Percentiles rank a stretch among this genome's conserved stretches.
phyloP scores from a whole-genome alignment of 2,329 filamentous ascomycete genomes.

The Calonectria crousiana region DNA sequence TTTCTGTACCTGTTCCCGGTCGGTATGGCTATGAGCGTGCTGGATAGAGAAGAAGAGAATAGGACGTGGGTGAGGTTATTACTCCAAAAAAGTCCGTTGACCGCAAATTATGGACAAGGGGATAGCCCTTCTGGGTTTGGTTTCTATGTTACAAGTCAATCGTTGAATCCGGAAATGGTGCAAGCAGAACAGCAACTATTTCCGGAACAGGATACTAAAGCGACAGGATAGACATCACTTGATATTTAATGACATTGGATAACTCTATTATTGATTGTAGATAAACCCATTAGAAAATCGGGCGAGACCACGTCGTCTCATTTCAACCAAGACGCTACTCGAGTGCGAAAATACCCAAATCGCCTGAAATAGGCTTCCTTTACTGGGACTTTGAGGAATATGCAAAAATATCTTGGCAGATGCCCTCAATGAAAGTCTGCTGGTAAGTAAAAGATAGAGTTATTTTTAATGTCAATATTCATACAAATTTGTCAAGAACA shows the following conservation, averaged over 20 bases:
- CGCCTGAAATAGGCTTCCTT: no score
- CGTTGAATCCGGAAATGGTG: slow-evolving; percentile 18
- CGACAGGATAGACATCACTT: background rate
- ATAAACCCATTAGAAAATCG: no score
- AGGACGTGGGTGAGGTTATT: slow-evolving; percentile 7
- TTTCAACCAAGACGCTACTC: no score
- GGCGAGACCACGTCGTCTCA: no score
- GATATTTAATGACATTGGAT: background rate
- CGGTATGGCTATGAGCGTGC: slow-evolving; percentile 28
- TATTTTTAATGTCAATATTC: no score
- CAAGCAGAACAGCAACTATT: slow-evolving; percentile 21
- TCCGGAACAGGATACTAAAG: background rate
- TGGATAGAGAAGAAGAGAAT: slow-evolving; percentile 4
- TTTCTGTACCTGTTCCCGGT: slow-evolving; percentile 29
- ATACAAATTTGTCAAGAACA: no score
- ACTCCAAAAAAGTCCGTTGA: slow-evolving; percentile 15
- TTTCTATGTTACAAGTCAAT: slow-evolving; percentile 22
- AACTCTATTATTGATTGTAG: background rate
- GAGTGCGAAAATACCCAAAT: no score
- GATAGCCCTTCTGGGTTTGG: slow-evolving; percentile 27
- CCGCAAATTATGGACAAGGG: slow-evolving; percentile 25
- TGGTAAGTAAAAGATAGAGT: no score
- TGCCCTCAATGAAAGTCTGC: no score
- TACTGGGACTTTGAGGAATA: no score
- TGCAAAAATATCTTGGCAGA: no score